These are phyloP conservation scores for Chlamydomonas asymmetrica DNA, from an alignment of 139 green algal genomes.

Conservation along the genomic window DNA sequence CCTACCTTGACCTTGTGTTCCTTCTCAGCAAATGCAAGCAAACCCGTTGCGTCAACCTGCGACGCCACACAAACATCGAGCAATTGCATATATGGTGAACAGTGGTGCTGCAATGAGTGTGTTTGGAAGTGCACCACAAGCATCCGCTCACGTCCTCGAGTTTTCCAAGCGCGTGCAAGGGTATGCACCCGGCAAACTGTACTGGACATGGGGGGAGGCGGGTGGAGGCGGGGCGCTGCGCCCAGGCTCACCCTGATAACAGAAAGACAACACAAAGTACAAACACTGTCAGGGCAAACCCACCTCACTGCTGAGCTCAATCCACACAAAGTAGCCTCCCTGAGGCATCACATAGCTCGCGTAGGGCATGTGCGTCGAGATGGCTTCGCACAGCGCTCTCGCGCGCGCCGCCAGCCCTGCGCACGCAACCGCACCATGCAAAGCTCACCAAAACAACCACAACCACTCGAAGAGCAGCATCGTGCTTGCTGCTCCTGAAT, in stretches of 20 bases:
- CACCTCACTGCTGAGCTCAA: slow-evolving; percentile 28
- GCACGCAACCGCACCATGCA: no score
- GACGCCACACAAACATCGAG: no score
- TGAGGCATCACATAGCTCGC: slow-evolving; percentile 14
- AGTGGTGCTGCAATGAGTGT: no score
- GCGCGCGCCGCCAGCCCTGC: background rate
- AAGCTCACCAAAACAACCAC: background rate
- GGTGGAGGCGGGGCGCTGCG: background rate
- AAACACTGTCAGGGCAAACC: background rate
- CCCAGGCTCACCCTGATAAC: background rate
- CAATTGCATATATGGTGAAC: no score
- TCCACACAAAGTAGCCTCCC: slow-evolving; percentile 47
- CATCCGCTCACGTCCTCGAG: background rate
- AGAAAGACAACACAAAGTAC: background rate
- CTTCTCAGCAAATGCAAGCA: no score
- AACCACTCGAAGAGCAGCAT: background rate
- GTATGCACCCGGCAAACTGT: no score
- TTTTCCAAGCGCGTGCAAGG: background rate
- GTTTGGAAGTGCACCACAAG: no score
- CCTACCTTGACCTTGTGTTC: no score
- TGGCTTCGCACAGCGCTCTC: slow-evolving; percentile 28
- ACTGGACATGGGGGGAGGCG: background rate
- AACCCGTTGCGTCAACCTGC: no score
- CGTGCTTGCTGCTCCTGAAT: no score
- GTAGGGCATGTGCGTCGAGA: slow-evolving; percentile 15